Evolutionary conservation across 140 eudicot species (phyloP).

Genomic region (Anethum foeniculum): DNA sequence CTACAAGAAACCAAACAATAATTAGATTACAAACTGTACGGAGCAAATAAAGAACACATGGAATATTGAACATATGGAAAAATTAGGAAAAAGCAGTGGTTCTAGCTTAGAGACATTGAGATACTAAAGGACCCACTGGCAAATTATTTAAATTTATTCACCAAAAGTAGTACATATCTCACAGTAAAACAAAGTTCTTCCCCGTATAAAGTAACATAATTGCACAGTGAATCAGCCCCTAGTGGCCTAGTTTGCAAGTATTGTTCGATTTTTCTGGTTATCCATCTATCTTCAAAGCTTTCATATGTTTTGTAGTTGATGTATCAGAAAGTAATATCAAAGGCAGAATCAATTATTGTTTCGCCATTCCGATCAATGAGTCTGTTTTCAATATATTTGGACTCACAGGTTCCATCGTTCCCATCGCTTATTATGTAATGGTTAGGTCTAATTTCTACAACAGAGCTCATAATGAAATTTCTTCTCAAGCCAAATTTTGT

Average conservation of each 20-base stretch:
- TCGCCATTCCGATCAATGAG: too few relatives aligned
- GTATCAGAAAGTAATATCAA: background rate
- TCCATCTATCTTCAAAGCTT: background rate
- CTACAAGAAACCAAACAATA: slow-evolving; percentile 25
- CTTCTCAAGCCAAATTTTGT: too few relatives aligned
- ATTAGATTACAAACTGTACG: background rate
- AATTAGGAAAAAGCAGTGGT: background rate
- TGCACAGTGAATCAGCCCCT: background rate
- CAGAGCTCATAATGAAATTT: too few relatives aligned
- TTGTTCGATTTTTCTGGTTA: background rate
- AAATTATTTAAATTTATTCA: background rate
- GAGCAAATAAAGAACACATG: background rate
- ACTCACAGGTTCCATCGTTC: too few relatives aligned
- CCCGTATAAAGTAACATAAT: background rate
- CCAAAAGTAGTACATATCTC: background rate
- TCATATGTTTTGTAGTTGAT: background rate
- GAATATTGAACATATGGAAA: background rate
- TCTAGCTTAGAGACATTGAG: background rate
- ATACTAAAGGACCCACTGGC: background rate
- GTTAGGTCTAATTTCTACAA: too few relatives aligned
- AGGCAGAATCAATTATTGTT: background rate
- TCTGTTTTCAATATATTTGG: too few relatives aligned
- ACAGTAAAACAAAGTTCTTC: background rate
- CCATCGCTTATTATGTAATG: too few relatives aligned
- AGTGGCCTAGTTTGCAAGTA: background rate